Evolutionary conservation across 108 stramenopile species (phyloP), one percentile per base, ranked within the genome.

Genomic region (Asterionellopsis glacialis): DNA sequence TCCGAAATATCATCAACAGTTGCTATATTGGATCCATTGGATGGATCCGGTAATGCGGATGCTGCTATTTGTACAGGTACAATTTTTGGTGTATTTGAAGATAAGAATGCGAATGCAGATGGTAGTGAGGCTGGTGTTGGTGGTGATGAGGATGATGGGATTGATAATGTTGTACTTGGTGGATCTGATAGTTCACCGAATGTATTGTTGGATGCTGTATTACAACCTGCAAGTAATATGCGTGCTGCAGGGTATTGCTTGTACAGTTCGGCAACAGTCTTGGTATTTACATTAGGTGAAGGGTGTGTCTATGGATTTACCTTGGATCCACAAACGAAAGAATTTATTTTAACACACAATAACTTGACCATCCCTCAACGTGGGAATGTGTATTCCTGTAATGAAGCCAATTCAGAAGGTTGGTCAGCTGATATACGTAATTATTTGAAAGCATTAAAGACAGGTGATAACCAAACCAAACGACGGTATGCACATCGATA

Each of bases 31-130:
- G 98, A 99, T 75, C 98, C 98, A 16, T 75, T 99, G 54, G 98
- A 99, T 76, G 98, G 98, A 41, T 88, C 86, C 56, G 93, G 93
- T 33, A 99, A 99, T 82, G 95, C 96, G 57, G 97, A 99, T 83
- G 96, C 97, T 39, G 84, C 87, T 53, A 96, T 99, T 52, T 98
- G 96, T 65, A 97, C 97, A 0, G 98, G 97, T 15, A 98, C 97
- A 14, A 95, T 99, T 67, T 98, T 99, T 86, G 94, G 93, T 25
- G 89, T 99, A 22, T 98, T 91, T 78, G 80, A 67, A 55, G 41
- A 63, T 40, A 44, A 40, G 21, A 14, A 52, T 11, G 63, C 43
- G 15, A 15, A 42, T 2, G 50, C 3, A 43, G 63, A 53, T 1
- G 51, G 26, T 11, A 26, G 19, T 53, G 23, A 33, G 16, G 45